Evolutionary conservation across 345 rosid species (phyloP).

Genomic region (Pelargonium nanum): DNA sequence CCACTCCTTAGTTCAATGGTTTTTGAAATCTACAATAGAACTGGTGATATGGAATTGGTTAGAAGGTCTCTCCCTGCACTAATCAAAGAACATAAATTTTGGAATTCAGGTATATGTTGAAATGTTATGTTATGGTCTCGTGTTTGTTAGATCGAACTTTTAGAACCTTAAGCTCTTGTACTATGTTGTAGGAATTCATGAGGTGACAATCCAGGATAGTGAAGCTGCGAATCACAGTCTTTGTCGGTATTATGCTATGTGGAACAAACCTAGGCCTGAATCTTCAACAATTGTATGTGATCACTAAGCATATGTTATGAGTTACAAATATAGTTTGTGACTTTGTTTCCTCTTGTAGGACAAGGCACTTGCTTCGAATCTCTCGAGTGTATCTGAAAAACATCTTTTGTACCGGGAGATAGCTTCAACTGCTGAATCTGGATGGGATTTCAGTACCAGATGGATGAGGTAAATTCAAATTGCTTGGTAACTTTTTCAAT

Average conservation of each 20-base stretch:
- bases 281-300: constrained; percentile 41
- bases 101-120: constrained; percentile 74
- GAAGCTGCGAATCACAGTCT: constrained; percentile 35
- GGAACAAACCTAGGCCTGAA: constrained; percentile 91
- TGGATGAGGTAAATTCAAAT: constrained; percentile 98
- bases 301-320: constrained; percentile 4
- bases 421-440: constrained; percentile 88
- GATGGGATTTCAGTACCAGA: constrained; percentile 84
- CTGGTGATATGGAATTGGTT: constrained; percentile 53
- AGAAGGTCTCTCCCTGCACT: constrained; percentile 51
- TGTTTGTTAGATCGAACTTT: background rate
- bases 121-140: no score
- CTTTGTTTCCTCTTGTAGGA: constrained; percentile 38
- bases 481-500: no score
- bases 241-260: constrained; percentile 78
- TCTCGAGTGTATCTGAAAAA: constrained; percentile 36
- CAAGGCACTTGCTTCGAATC: constrained; percentile 43
- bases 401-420: constrained; percentile 53
- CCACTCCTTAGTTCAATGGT: constrained; percentile 91
- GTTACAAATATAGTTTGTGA: background rate
- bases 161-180: background rate
- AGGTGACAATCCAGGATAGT: constrained; percentile 42
- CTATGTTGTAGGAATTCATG: constrained; percentile 47
- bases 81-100: constrained; percentile 62
- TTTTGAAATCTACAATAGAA: constrained; percentile 41